Percentiles rank a stretch among this genome's conserved stretches.
Evolutionary conservation across 169 alveolate species (phyloP).

Genomic region (Cryptosporidium tyzzeri): DNA sequence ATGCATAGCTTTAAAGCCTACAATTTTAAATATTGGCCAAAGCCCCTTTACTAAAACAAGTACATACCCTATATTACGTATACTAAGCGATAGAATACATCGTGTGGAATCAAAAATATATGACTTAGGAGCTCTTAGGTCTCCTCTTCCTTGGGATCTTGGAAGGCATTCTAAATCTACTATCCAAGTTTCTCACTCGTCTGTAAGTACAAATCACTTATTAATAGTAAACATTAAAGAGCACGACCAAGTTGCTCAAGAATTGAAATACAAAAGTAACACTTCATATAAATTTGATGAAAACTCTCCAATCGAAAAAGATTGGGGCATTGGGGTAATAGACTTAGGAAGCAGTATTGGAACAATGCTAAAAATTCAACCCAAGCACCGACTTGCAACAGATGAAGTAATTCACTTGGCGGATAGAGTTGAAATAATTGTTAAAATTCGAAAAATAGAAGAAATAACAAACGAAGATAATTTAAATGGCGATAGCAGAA

Average conservation of each 20-base stretch:
- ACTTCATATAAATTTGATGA: neutral
- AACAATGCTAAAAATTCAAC: slow-evolving; percentile 83
- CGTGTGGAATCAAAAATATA: slow-evolving; percentile 71
- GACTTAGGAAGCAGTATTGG: slow-evolving; percentile 93
- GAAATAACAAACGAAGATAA: slow-evolving; percentile 14
- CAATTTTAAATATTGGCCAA: slow-evolving; percentile 64
- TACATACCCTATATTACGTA: slow-evolving; percentile 54
- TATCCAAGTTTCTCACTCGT: slow-evolving; percentile 89
- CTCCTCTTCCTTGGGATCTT: slow-evolving; percentile 90
- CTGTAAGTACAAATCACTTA: slow-evolving; percentile 90
- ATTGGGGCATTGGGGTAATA: slow-evolving; percentile 67
- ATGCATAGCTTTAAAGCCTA: slow-evolving; percentile 55
- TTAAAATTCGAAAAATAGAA: slow-evolving; percentile 16
- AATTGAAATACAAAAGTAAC: neutral
- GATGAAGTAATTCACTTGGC: slow-evolving; percentile 67
- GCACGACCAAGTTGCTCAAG: slow-evolving; percentile 25
- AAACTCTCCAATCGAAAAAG: neutral
- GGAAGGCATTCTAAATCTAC: slow-evolving; percentile 90
- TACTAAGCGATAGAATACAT: slow-evolving; percentile 65
- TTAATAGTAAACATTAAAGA: slow-evolving; percentile 81
- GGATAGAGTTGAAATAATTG: slow-evolving; percentile 58
- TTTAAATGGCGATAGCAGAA: neutral
- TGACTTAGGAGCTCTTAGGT: slow-evolving; percentile 47
- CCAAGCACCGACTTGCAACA: slow-evolving; percentile 31
- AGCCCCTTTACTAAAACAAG: slow-evolving; percentile 35